These are phyloP conservation scores for Platanus orientalis DNA, from an alignment of 164 flowering plant species.

Conservation along the genomic window DNA sequence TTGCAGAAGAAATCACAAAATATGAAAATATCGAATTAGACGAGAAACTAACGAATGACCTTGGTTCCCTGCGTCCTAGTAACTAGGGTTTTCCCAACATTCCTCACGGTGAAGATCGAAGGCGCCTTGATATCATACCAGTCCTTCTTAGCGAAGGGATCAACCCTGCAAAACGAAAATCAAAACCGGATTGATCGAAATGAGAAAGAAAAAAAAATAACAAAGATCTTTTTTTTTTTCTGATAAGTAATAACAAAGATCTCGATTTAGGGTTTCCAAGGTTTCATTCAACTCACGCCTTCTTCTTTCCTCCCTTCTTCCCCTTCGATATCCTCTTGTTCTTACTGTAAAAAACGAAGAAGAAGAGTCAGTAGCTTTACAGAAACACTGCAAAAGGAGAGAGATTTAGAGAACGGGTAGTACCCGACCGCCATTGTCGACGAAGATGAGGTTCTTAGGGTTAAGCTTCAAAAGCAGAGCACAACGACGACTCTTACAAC, in stretches of 20 bases:
- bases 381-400: neutral
- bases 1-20: neutral
- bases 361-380: neutral
- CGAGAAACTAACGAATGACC: constrained; percentile 6
- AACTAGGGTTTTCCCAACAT: constrained; percentile 30
- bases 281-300: constrained; percentile 17
- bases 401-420: neutral
- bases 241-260: no score
- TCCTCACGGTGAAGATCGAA: constrained; percentile 13
- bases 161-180: constrained; percentile 15
- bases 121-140: constrained; percentile 38
- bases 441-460: neutral
- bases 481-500: neutral
- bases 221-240: no score
- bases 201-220: neutral
- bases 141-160: constrained; percentile 32
- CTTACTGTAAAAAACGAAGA: constrained; percentile 22
- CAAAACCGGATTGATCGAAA: neutral
- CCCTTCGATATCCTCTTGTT: constrained; percentile 38
- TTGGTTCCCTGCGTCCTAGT: constrained; percentile 33
- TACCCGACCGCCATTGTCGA: constrained; percentile 23
- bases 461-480: neutral
- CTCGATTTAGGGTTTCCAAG: neutral
- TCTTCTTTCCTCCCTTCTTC: constrained; percentile 38
- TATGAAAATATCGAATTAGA: neutral